These are phyloP conservation scores for Trypanosoma cruzi DNA, from an alignment of 208 protist genomes.

Conservation along the genomic window DNA sequence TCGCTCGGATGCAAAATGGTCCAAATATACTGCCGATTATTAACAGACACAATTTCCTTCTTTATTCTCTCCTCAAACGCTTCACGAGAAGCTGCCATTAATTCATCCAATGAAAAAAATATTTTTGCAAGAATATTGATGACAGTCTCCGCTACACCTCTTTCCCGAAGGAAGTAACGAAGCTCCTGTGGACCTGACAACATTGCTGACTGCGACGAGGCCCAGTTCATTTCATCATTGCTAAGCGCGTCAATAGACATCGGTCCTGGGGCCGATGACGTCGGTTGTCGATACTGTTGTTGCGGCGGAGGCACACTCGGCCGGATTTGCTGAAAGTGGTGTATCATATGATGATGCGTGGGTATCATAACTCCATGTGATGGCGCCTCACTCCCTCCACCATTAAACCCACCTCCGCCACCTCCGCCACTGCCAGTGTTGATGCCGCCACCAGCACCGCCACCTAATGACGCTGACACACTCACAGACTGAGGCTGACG, in stretches of 20 bases:
- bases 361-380: conserved; percentile 22
- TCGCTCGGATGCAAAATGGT: conserved; percentile 16
- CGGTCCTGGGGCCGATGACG: conserved; percentile 21
- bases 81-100: conserved; percentile 11
- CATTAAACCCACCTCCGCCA: not conserved
- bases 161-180: conserved; percentile 22
- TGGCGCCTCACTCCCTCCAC: conserved; percentile 10
- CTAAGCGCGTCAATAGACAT: conserved; percentile 38
- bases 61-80: conserved; percentile 25
- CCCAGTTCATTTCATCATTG: conserved; percentile 32
- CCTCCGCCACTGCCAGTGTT: not conserved
- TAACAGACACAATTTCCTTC: conserved; percentile 2
- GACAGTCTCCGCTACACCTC: conserved; percentile 11
- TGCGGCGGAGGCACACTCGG: conserved; percentile 2
- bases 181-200: conserved; percentile 9
- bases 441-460: no score
- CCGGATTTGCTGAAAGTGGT: conserved; percentile 35
- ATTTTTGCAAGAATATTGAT: conserved; percentile 20
- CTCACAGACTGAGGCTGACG: conserved; percentile 7
- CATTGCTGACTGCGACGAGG: conserved; percentile 3
- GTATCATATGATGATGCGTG: conserved; percentile 31
- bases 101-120: conserved; percentile 16
- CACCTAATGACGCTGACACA: conserved; percentile 22
- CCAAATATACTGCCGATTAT: conserved; percentile 24
- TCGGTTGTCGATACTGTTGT: conserved; percentile 17